Base-by-base conservation (phyloP, 306 rosid genomes). In the Gynostemma pentaphyllum region DNA sequence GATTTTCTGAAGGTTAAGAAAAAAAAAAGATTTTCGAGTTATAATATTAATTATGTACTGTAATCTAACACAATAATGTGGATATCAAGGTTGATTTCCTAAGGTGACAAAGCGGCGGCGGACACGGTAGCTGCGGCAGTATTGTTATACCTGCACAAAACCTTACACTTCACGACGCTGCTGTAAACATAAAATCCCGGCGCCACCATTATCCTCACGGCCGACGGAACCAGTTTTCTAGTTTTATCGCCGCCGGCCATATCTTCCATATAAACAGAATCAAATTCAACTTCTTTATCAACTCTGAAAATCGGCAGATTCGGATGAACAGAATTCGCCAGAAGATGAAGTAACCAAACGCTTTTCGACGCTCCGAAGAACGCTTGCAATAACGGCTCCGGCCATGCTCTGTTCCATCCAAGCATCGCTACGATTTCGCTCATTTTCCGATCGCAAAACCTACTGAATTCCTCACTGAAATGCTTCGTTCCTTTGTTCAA, bases 321-420 rank as follows among this genome's bases (percentile, higher is more conserved):
- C 2, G 99, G 99, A 44, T 92, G 88, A 9, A 84, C 85, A 5
- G 99, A 88, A 27, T 71, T 88, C 4, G 94, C 88, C 51, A 92
- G 51, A 3, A 92, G 81, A 45, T 92, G 96, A 2, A 84, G 83
- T 76, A 84, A 67, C 95, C 96, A 92, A 23, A 86, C 96, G 68
- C 80, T 81, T 78, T 88, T 92, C 1, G 99, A 79, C 3, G 96
- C 99, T 9, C 81, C 82, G 34, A 92, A 92, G 70, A 92, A 92
- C 1, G 96, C 95, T 63, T 92, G 96, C 79, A 92, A 69, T 5
- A 92, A n/a, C 15, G 94, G 82, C 70, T 92, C 99, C 0, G 99
- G 87, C 99, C 99, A 92, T 1, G 95, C 95, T 34, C 96, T 76
- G 68, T 88, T 92, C 99, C 99, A 92, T 4, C 96, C 90, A 65